These are phyloP conservation scores for Mycena capillaripes DNA, from an alignment of 768 basidiomycete genomes.

Conservation along the genomic window DNA sequence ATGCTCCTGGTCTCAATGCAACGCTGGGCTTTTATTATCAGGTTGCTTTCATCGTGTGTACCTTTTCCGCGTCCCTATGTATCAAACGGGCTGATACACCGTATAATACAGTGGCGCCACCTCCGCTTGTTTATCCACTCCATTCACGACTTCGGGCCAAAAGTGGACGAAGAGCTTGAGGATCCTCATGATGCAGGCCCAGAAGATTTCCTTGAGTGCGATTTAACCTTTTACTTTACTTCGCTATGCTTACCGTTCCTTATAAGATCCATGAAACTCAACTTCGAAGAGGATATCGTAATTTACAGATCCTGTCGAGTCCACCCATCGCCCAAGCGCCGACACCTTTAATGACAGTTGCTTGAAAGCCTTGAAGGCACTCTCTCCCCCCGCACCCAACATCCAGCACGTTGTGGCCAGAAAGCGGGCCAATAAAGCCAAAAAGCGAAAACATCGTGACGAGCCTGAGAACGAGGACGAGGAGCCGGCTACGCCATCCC, in stretches of 20 bases:
- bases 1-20: no score
- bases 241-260: not conserved
- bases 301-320: no score
- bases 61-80: no score
- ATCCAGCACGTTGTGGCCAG: no score
- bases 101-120: no score
- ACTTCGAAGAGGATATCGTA: no score
- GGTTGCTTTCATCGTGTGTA: no score
- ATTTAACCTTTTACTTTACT: not conserved
- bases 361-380: not conserved
- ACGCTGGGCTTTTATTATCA: no score
- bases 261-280: not conserved
- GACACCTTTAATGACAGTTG: not conserved
- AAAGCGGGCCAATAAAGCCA: not conserved
- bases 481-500: no score
- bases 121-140: not conserved
- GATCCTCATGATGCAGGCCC: not conserved
- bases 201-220: not conserved
- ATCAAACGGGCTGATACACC: no score
- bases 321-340: no score
- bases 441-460: not conserved
- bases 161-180: not conserved
- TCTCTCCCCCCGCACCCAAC: not conserved
- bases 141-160: no score
- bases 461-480: not conserved